Base-by-base conservation (phyloP, 805 yeast genomes). In the Yarrowia sp. region DNA sequence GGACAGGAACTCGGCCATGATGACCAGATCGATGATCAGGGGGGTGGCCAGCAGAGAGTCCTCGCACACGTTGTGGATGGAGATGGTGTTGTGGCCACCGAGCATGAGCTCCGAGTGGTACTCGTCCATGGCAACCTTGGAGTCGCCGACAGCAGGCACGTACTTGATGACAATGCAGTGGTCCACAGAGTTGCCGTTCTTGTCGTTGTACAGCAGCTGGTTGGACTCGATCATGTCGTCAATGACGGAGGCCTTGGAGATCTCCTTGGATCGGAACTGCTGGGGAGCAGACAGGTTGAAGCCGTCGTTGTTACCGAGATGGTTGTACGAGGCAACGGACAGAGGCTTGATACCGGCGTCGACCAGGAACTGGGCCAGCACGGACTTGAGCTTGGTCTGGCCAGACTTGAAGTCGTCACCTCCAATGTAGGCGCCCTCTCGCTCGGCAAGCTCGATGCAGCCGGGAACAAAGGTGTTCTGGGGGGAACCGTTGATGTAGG, bases 391-490 rank as follows among this genome's bases (percentile, higher is more conserved):
- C 82, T 93, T 93, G 70, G 98, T 93, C 83, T 93, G 98, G 70
- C 98, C 98, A 74, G 93, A 86, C 84, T 93, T 93, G 85, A 93
- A 93, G 81, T 93, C 98, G 80, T 93, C 98, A 75, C 98, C 98
- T 69, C 97, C 98, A 76, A 93, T 92, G 77, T 89, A 91, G 42
- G 90, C 81, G 72, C 85, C 80, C 78, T 91, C 77, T 74, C 84
- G 77, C 80, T 92, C 97, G 59, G 98, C 97, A 73, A 93, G 86
- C 80, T 92, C 92, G 76, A 94, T 85, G 71, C 89, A 90, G 73
- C 98, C 98, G 26, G 98, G 98, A 69, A 92, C 97, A 82, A 94
- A 93, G 67, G 98, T 94, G 83, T 93, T 93, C 82, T 93, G 98
- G 67, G 98, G 98, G 49, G 97, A 92, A 58, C 98, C 98, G 76